Evolutionary conservation across 495 filamentous ascomycete genomes (phyloP).

Genomic region (Penicillium salamii): DNA sequence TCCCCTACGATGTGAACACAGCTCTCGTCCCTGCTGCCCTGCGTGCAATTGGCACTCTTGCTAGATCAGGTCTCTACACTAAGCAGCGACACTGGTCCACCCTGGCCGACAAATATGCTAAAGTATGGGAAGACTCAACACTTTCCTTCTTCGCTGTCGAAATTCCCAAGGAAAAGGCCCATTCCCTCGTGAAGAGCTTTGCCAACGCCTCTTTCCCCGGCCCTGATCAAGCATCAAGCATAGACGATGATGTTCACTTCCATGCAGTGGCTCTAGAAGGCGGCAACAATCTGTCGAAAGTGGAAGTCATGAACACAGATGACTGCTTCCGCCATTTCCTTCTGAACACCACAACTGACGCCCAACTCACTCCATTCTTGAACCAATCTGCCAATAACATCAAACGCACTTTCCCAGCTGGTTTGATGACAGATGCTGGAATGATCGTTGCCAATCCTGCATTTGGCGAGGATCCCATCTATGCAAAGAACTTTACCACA

Average conservation of each 20-base stretch:
- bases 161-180: conserved; percentile 41
- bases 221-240: conserved; percentile 35
- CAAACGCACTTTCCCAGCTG: conserved; percentile 55
- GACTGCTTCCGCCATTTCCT: conserved; percentile 63
- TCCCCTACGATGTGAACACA: conserved; percentile 66
- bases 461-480: conserved; percentile 47
- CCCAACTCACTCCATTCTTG: conserved; percentile 54
- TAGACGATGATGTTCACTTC: conserved; percentile 48
- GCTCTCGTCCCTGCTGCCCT: conserved; percentile 61
- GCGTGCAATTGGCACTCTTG: conserved; percentile 52
- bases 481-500: conserved; percentile 52
- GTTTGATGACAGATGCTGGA: conserved; percentile 54
- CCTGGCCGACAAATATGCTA: conserved; percentile 48
- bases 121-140: conserved; percentile 62
- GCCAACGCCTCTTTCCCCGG: conserved; percentile 39
- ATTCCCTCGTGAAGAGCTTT: conserved; percentile 46
- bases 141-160: conserved; percentile 53
- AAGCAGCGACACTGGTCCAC: conserved; percentile 45
- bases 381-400: conserved; percentile 56
- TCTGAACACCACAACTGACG: conserved; percentile 57
- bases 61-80: conserved; percentile 48
- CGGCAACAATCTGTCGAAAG: conserved; percentile 45
- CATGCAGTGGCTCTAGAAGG: conserved; percentile 57
- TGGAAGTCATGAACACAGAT: conserved; percentile 62
- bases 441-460: conserved; percentile 62